Evolutionary conservation across 2,329 filamentous ascomycete species (phyloP), one percentile per base, ranked within the genome.

Genomic region (Chaetomium sp.): DNA sequence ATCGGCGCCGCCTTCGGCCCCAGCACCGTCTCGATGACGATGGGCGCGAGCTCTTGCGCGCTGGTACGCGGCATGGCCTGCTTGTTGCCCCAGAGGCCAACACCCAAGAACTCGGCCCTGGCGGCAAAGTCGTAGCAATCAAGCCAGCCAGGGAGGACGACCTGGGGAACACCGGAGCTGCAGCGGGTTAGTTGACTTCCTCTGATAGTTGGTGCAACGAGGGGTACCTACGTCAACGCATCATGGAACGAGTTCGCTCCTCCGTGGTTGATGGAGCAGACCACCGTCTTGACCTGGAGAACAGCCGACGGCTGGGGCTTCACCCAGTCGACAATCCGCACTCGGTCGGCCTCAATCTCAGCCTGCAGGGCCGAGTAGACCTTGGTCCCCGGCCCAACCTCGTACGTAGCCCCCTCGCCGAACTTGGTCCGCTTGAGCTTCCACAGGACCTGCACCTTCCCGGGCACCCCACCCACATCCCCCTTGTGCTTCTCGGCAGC

Each of bases 91-190:
- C 70, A 74, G 4, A 71, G 69, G 2, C 80, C 80, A 25, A 83
- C 74, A 0, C 78, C 79, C 0, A 82, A 73, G 65, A 75, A 71
- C 70, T 82, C 80, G 9, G 76, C 78, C 0, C 80, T 74, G 56
- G 75, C 74, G 4, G 79, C 80, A 62, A 78, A 82, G 57, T 83
- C 81, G 65, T 81, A 82, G 29, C 75, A 78, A 66, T 82, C 80
- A 1, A 77, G 72, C 81, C 81, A 83, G 3, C 74, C 67, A 0
- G 80, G 79, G 0, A 83, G 71, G 3, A 82, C 66, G 4, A 82
- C 72, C 45, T 83, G 81, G 1, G 80, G 80, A 16, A 81, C 71
- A 0, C 80, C 81, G 13, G 77, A 75, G 19, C 80, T 82, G 65
- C 60, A 4, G 54, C 16, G 27, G 47, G 23, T 65, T 23, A 68